Base-by-base conservation (phyloP, 768 basidiomycete genomes). In the Russula griseocarnosa region DNA sequence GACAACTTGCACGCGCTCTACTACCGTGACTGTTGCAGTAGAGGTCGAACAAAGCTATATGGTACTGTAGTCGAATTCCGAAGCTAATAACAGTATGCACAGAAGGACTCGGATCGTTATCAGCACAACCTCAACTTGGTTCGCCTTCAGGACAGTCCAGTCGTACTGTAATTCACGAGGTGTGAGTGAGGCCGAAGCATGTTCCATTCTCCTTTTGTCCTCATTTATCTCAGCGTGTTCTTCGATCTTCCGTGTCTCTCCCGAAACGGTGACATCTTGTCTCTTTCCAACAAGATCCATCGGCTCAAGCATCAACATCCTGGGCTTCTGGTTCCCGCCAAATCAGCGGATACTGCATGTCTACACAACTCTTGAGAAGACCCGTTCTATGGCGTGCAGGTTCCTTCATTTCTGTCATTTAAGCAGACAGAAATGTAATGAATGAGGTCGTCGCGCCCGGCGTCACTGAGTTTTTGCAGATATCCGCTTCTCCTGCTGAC, bases 171-270 rank as follows among this genome's bases (percentile, higher is more conserved):
- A 51, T 40, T 40, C 36, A 55, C 49, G 58, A 16, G 51, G 40
- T 18, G 6, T 9, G 26, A 22, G 60, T 54, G 51, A 32, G 60
- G 60, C 52, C 26, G 22, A 32, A 28, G 50, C 59, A 42, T 60
- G 50, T 52, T 42, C 26, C 1, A 22, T 36, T 42, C 20, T 5
- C 36, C 5, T 34, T 30, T 22, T 26, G 7, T 5, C 5, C 38
- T 5, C 34, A 13, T 34, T 34, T 34, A 14, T 18, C 38, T 38
- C 54, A 40, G 9, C 36, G 16, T 26, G 13, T 22, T n/a, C 36
- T 24, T 24, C 24, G 4, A 11, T 7, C 7, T 24, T 26, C 24
- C 54, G 52, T 22, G 1, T n/a, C 1, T 34, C 30, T 53, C 42
- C 42, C 42, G 42, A 44, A 3, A 5, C 20, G n/a, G 42, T 44